These are phyloP conservation scores for Triticum dicoccoides DNA, from an alignment of 176 grass and related monocot species.

Conservation along the genomic window DNA sequence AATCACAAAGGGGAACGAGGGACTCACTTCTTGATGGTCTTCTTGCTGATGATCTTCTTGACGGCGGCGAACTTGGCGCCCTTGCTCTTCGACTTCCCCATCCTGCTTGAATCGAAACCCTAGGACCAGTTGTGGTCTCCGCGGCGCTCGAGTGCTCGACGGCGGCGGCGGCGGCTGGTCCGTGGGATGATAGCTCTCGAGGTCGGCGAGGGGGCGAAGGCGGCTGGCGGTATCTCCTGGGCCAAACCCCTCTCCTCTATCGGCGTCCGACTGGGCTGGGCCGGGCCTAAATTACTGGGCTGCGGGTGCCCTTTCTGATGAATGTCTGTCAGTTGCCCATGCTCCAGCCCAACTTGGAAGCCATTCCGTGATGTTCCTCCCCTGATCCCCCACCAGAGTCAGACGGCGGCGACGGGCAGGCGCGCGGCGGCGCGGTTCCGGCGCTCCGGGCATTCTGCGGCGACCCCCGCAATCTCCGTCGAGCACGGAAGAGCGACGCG, in stretches of 20 bases:
- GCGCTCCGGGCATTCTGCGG: not conserved
- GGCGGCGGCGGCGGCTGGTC: not conserved
- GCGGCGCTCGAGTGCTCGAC: not conserved
- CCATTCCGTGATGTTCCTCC: not conserved
- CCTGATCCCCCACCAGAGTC: not conserved
- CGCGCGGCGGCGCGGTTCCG: not conserved
- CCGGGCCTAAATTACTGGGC: not conserved
- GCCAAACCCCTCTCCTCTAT: not conserved
- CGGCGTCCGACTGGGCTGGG: not conserved
- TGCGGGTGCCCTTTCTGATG: not conserved
- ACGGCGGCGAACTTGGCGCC: slow-evolving; percentile 64
- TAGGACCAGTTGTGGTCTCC: not conserved
- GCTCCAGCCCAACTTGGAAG: not conserved
- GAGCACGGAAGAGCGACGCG: no score
- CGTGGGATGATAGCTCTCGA: not conserved
- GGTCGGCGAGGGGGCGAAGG: not conserved
- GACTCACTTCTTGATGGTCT: slow-evolving; percentile 71
- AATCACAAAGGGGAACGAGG: not conserved
- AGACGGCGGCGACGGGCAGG: not conserved
- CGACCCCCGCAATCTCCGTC: not conserved
- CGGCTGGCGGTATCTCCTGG: not conserved
- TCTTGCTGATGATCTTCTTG: slow-evolving; percentile 83
- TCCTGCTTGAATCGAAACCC: not conserved
- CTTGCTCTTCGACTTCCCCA: slow-evolving; percentile 73
- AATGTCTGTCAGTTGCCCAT: not conserved